Base-by-base conservation (phyloP, 106 monocot species). In the Allium cepa region DNA sequence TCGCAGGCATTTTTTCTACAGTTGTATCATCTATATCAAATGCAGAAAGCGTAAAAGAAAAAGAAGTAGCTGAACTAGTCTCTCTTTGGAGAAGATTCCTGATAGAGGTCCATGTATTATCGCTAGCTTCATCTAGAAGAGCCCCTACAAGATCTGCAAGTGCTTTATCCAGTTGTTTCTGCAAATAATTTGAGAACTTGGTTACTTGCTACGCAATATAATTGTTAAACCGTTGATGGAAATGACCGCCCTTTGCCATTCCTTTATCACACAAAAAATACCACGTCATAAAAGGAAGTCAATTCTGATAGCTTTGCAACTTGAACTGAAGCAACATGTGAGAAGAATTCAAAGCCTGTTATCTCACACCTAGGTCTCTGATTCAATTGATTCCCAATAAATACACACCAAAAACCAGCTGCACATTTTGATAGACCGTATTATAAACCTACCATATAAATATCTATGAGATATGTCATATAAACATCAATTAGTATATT, bases 141-240 rank as follows among this genome's bases (percentile, higher is more conserved):
- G 92, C 84, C 77, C 80, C 88, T 50, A 97, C 88, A 75, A 88
- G 96, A 55, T 92, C 92, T 46, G 74, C 72, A 64, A 92, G 78
- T 72, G 84, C 84, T 70, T 75, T 83, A 53, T 68, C 82, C 7
- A 97, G 78, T 78, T 82, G 72, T 14, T 36, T 82, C 92, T 97
- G 72, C 77, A 78, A 73, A 26, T 50, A 66, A 13, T 56, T 16
- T 22, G 14, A 72, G 49, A 27, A 3, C 13, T 10, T 51, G 27
- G 22, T 66, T 26, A 66, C 36, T 36, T 36, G 1, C 4, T 36
- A 36, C 5, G 36, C 36, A 36, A 10, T 26, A n/a, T 69, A 69
- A 69, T 36, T 5, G 5, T 36, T 36, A 36, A 36, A 36, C 36
- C 3, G 36, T 36, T 36, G 36, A 36, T 36, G 36, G 36, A 36